Evolutionary conservation across 306 rosid genomes (phyloP), one percentile per base, ranked within the genome.

Genomic region (Gastrolobium villosum): DNA sequence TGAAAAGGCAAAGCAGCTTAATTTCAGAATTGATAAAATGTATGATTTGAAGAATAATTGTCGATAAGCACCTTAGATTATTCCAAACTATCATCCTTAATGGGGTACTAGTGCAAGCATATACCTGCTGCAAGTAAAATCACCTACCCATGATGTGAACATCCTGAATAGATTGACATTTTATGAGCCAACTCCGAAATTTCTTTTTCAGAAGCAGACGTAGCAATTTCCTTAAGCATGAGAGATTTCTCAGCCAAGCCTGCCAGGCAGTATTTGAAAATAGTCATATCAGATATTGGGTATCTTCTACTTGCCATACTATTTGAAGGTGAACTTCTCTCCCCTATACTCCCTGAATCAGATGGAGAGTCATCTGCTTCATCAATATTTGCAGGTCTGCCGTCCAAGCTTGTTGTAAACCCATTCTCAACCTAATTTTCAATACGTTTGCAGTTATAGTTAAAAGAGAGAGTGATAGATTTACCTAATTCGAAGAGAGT

Each of bases 91-190:
- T 56, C 80, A 75, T 44, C 79, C 60, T 54, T 79, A 20, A 77
- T 68, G 60, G 30, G 35, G 49, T 62, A 61, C 14, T 48, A 56
- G 40, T 32, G 55, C 26, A 72, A 71, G 41, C 20, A 53, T 63
- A 66, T 34, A 43, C 62, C 65, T 41, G 46, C 6, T 46, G 65
- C 46, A 64, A 36, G 61, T 20, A 74, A 62, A 48, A 74, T 65
- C 61, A 83, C 95, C 81, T 84, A 95, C 99, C 97, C 86, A 76
- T 89, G 97, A 79, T 95, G 99, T 65, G 90, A 87, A 79, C 99
- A 95, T 80, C 99, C 99, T 10, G 97, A 88, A 82, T 90, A 91
- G 65, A 76, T 78, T 54, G 99, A 90, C 74, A 95, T 93, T 14
- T 84, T 91, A 75, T 77, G 72, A 9, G 99, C 91, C 62, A 95